Percentiles rank a stretch among this genome's conserved stretches.
Evolutionary conservation across 495 filamentous ascomycete genomes (phyloP).

Genomic region (Geoglossum glabrum): DNA sequence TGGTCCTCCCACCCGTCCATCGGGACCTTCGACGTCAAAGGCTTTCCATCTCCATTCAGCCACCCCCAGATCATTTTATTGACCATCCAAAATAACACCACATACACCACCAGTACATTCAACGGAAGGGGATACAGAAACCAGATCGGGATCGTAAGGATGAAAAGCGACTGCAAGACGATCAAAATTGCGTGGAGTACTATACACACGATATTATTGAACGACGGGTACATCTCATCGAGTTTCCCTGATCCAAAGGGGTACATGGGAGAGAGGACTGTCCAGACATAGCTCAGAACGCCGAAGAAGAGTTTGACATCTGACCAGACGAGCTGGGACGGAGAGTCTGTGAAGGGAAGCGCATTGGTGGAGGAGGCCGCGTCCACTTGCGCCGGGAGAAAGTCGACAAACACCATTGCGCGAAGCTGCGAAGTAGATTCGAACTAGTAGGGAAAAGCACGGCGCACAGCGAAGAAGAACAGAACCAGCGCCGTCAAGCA

Average conservation of each 20-base stretch:
- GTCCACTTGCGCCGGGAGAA: neutral
- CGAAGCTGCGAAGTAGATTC: neutral
- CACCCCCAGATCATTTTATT: constrained; percentile 7
- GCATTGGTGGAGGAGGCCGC: neutral
- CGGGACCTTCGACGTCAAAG: constrained; percentile 5
- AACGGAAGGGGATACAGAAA: constrained; percentile 7
- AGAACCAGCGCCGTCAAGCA: neutral
- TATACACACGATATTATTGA: constrained; percentile 8
- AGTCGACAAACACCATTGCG: neutral
- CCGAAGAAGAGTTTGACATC: constrained; percentile 13
- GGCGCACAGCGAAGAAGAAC: too few relatives aligned
- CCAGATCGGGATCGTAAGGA: constrained; percentile 8
- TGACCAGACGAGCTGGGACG: constrained; percentile 7
- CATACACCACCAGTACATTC: constrained; percentile 4
- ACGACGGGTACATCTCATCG: constrained; percentile 10
- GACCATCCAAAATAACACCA: constrained; percentile 6
- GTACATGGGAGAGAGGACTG: neutral
- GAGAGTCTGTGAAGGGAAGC: neutral
- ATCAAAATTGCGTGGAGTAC: constrained; percentile 11
- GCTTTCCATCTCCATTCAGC: constrained; percentile 7
- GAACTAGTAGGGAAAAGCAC: neutral
- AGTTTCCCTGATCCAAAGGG: neutral
- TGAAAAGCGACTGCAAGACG: constrained; percentile 7
- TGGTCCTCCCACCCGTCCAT: constrained; percentile 8
- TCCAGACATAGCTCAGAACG: constrained; percentile 4